Conservation (phyloP, 352 stramenopile species). For the Phytophthora pini region DNA sequence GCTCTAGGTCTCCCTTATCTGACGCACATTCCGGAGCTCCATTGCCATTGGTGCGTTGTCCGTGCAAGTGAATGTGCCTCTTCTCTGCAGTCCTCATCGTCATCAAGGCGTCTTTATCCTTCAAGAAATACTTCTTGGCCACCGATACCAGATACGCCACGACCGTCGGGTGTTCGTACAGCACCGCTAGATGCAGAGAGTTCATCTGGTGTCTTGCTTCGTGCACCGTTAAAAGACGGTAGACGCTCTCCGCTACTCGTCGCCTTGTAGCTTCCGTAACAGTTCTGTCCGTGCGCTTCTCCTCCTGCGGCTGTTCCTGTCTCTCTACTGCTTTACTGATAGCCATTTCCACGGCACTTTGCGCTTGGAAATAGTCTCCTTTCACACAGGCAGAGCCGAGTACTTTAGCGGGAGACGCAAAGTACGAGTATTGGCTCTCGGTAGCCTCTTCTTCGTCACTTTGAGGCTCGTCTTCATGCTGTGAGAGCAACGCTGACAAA, state of each 20-base stretch:
- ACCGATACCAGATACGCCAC: conserved; percentile 63
- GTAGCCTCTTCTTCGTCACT: conserved; percentile 39
- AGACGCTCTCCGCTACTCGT: conserved; percentile 43
- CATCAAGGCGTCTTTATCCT: conserved; percentile 5
- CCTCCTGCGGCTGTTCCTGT: conserved; percentile 20
- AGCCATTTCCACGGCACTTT: conserved; percentile 68
- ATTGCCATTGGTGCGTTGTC: conserved; percentile 20
- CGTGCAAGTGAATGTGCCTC: conserved; percentile 18
- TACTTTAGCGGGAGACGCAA: conserved; percentile 69
- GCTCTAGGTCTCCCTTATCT: conserved; percentile 25
- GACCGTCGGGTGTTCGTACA: conserved; percentile 79
- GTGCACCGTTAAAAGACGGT: conserved; percentile 64
- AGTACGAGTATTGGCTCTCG: conserved; percentile 52
- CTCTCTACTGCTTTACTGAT: conserved; percentile 45
- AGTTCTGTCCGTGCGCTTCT: conserved; percentile 21
- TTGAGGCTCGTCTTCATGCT: conserved; percentile 22
- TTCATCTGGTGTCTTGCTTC: conserved; percentile 83
- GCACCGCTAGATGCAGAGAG: conserved; percentile 67
- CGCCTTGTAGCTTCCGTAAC: conserved; percentile 5
- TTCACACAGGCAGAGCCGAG: conserved; percentile 77
- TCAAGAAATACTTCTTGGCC: conserved; percentile 51
- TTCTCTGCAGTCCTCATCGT: conserved; percentile 16
- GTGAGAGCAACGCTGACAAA: conserved; percentile 22
- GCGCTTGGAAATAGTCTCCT: conserved; percentile 75
- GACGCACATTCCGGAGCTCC: conserved; percentile 9